Evolutionary conservation across 352 stramenopile genomes (phyloP), one percentile per base, ranked within the genome.

Genomic region (Phytophthora sp.): DNA sequence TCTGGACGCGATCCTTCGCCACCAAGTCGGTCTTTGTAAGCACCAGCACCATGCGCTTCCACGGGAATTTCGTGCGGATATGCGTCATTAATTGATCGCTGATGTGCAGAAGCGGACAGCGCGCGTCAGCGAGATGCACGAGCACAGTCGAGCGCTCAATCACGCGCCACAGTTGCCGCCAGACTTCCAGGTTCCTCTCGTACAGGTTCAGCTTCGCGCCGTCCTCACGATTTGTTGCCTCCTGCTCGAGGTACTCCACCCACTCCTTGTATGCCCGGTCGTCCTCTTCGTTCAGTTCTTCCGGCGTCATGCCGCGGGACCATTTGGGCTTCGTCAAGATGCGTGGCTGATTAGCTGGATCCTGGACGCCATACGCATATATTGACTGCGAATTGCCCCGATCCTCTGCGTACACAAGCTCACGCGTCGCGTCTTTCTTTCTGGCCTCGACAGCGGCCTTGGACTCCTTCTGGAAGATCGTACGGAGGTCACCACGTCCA

Each of bases 1-100:
- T 77, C 54, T 92, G 86, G 5, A 98, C 96, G 18, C 79, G 79
- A 6, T 78, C 71, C 2, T 57, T 46, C n/a, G 60, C 57, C 31
- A 99, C 96, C 18, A 99, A 86, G 73, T 99, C 98, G 39, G 98
- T 97, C 77, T 99, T 99, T 57, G 99, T 99, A n/a, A 99, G 66
- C n/a, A 99, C 96, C 5, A 99, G 72, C 20, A 99, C 80, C 53
- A 99, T 79, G 11, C 88, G 78, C 75, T 99, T 99, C 66, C 64
- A 70, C 13, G 80, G 79, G 13, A 76, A 73, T 0, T 76, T 54
- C 4, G 45, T 57, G 4, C 54, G 62, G 42, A 91, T 76, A 55
- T 91, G 64, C n/a, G 49, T 66, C 50, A 91, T 73, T 33, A 94
- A 56, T 29, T 68, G 80, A 41, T 93, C 80, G 30, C 86, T 93